A percentile compares a stretch with the other conserved stretches of the same genome.
Evolutionary conservation across 805 yeast genomes (phyloP).

Genomic region (Wickerhamomyces subpelliculosus): DNA sequence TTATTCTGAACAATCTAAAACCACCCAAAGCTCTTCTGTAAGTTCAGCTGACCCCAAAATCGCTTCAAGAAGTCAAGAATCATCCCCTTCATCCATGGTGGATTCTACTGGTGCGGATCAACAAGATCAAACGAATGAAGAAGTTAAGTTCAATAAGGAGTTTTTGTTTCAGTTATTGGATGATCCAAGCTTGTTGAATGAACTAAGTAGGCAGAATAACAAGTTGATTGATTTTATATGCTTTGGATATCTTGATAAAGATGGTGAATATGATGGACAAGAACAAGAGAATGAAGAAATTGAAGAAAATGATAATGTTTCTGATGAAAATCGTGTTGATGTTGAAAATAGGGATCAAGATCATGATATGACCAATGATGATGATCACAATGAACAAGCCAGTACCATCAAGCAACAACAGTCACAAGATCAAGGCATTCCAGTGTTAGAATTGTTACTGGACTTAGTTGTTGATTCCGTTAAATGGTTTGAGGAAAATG

Average conservation of each 20-base stretch:
- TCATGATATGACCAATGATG: slow-evolving; percentile 17
- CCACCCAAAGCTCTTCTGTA: no score
- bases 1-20: slow-evolving; percentile 20
- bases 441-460: slow-evolving; percentile 36
- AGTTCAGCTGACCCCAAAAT: no score
- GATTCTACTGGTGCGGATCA: no score
- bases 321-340: no score
- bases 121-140: no score
- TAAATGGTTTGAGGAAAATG: slow-evolving; percentile 29
- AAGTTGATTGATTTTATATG: slow-evolving; percentile 46
- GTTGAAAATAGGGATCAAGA: no score
- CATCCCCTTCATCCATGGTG: no score
- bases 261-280: neutral
- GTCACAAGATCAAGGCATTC: slow-evolving; percentile 21
- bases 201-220: slow-evolving; percentile 31
- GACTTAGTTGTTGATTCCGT: slow-evolving; percentile 35
- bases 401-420: slow-evolving; percentile 1
- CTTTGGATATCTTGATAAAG: slow-evolving; percentile 30
- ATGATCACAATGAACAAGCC: no score
- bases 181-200: slow-evolving; percentile 31
- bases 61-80: no score
- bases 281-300: no score
- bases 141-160: slow-evolving; percentile 11
- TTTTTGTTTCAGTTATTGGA: slow-evolving; percentile 31
- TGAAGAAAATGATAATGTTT: no score